phyloP scores from a whole-genome alignment of 345 rosid species.

The Luvunga scandens region DNA sequence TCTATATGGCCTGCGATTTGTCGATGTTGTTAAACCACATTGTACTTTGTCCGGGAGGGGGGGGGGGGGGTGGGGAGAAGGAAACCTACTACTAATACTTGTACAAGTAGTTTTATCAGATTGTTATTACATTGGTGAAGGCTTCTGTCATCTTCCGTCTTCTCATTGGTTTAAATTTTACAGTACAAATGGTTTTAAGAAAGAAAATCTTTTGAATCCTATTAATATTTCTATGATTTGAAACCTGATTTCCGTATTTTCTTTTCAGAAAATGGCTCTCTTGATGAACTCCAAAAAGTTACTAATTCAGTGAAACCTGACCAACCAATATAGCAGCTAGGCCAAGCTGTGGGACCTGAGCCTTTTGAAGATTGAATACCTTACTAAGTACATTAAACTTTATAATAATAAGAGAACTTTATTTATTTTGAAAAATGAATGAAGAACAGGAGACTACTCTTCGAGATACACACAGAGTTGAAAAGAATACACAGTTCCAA shows the following conservation, averaged over 20 bases:
- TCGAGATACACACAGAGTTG: not conserved
- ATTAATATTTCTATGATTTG: not conserved
- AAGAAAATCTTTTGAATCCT: too few species aligned
- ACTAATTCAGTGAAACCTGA: not conserved
- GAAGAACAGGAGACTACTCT: not conserved
- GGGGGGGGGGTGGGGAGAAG: too few species aligned
- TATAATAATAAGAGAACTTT: not conserved
- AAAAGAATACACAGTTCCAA: not conserved
- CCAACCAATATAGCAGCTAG: not conserved
- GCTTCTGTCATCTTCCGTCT: not conserved
- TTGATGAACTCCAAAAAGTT: not conserved
- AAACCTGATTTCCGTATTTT: not conserved
- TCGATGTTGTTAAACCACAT: not conserved
- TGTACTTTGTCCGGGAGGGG: too few species aligned
- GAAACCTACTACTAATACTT: not conserved
- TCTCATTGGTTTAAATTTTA: not conserved
- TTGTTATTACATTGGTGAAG: not conserved
- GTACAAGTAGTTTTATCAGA: not conserved
- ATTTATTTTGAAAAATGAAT: not conserved
- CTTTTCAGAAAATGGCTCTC: not conserved
- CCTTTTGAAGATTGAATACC: not conserved
- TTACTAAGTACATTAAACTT: not conserved
- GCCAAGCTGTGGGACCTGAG: not conserved
- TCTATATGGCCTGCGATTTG: not conserved
- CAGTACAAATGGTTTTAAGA: not conserved